phyloP scores from a whole-genome alignment of 2,329 filamentous ascomycete genomes.

The Aspergillus hiratsukae region DNA sequence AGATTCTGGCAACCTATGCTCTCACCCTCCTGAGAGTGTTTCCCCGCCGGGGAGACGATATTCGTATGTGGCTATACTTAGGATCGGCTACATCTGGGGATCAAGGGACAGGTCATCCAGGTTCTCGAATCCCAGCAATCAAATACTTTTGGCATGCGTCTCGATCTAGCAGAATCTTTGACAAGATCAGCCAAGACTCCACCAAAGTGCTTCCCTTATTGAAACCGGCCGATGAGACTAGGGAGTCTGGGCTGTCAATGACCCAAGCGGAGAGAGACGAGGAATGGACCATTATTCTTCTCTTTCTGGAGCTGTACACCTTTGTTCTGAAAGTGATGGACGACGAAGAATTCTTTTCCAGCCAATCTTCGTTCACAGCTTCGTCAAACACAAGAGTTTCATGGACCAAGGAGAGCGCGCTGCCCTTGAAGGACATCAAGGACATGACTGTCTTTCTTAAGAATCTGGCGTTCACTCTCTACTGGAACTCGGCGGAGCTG shows the following conservation, averaged over 20 bases:
- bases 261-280: slow-evolving; percentile 46
- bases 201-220: slow-evolving; percentile 56
- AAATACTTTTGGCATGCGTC: slow-evolving; percentile 80
- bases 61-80: slow-evolving; percentile 89
- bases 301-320: slow-evolving; percentile 91
- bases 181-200: slow-evolving; percentile 53
- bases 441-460: slow-evolving; percentile 79
- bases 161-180: slow-evolving; percentile 54
- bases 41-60: slow-evolving; percentile 74
- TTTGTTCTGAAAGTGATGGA: slow-evolving; percentile 91
- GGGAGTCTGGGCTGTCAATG: slow-evolving; percentile 17
- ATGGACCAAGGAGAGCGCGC: slow-evolving; percentile 59
- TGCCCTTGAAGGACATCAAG: slow-evolving; percentile 67
- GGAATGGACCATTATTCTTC: slow-evolving; percentile 83
- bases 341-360: slow-evolving; percentile 87
- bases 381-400: slow-evolving; percentile 49
- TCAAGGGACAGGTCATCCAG: slow-evolving; percentile 26
- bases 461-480: slow-evolving; percentile 81
- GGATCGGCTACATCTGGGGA: slow-evolving; percentile 54
- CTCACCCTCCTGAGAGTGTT: slow-evolving; percentile 83
- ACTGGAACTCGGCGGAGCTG: slow-evolving; percentile 73
- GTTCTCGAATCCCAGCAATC: slow-evolving; percentile 57
- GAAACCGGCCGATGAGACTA: slow-evolving; percentile 44
- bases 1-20: slow-evolving; percentile 77
- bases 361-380: slow-evolving; percentile 44